phyloP scores from a whole-genome alignment of 2,329 filamentous ascomycete species.

The Dactylellina leptospora region DNA sequence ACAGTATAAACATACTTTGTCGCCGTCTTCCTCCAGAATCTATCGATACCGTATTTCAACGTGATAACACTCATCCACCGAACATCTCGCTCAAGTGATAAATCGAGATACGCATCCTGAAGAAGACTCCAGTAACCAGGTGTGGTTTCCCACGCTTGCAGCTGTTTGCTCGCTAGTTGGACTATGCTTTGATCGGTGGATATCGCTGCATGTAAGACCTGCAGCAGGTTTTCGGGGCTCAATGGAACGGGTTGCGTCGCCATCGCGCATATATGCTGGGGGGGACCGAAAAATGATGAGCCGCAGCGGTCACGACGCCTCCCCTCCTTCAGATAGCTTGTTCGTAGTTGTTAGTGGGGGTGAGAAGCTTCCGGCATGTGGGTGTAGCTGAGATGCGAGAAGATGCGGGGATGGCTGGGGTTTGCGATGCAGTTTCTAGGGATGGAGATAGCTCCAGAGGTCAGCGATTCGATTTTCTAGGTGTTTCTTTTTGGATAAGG shows the following conservation, averaged over 20 bases:
- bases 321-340: too few species aligned
- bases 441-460: too few species aligned
- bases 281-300: too few species aligned
- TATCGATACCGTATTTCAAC: conserved; percentile 95
- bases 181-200: conserved; percentile 64
- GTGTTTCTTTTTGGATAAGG: not conserved
- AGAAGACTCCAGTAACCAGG: conserved; percentile 63
- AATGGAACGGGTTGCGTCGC: conserved; percentile 25
- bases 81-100: conserved; percentile 76
- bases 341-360: too few species aligned
- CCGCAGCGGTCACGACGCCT: too few species aligned
- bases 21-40: conserved; percentile 86
- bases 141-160: conserved; percentile 65
- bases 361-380: too few species aligned
- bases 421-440: not conserved
- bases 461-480: conserved; percentile 1
- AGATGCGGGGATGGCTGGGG: too few species aligned
- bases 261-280: conserved; percentile 16
- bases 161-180: conserved; percentile 65
- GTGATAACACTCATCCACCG: conserved; percentile 92
- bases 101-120: conserved; percentile 82
- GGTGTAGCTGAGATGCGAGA: too few species aligned
- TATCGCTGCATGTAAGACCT: conserved; percentile 64
- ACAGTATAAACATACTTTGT: conserved; percentile 70
- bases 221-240: conserved; percentile 63